Evolutionary conservation across 768 basidiomycete species (phyloP).

Genomic region (Pleurotus giganteus): DNA sequence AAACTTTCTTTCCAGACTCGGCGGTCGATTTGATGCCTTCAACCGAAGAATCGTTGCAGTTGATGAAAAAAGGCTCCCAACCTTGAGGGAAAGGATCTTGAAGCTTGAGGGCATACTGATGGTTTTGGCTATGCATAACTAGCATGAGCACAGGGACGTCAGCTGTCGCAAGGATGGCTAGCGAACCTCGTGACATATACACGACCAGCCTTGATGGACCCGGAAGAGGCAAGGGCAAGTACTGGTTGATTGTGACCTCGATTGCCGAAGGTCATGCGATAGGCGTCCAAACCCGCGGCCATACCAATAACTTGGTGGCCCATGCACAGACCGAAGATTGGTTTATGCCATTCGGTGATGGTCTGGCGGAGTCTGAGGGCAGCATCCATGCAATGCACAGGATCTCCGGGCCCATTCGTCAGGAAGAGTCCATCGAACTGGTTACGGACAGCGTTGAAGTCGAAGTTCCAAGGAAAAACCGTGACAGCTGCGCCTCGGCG

Average conservation of each 20-base stretch:
- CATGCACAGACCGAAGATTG: constrained; percentile 99
- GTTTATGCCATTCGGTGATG: constrained; percentile 85
- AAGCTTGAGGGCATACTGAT: constrained; percentile 94
- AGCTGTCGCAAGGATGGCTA: background rate
- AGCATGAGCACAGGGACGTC: constrained; percentile 7
- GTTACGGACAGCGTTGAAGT: constrained; percentile 91
- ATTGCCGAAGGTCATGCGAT: constrained; percentile 99
- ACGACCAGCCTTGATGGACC: constrained; percentile 91
- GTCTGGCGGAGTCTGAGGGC: constrained; percentile 79
- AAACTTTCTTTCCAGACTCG: constrained; percentile 86
- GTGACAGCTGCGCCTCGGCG: constrained; percentile 91
- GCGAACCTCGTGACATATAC: constrained; percentile 92
- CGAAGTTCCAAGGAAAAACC: constrained; percentile 96
- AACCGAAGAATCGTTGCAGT: constrained; percentile 98
- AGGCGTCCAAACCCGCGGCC: constrained; percentile 94
- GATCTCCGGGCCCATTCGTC: constrained; percentile 96
- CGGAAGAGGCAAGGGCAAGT: constrained; percentile 87
- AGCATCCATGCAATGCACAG: constrained; percentile 83
- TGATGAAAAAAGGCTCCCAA: constrained; percentile 99
- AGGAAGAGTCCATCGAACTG: constrained; percentile 94
- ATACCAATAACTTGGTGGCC: constrained; percentile 98
- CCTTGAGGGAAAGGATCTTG: constrained; percentile 94
- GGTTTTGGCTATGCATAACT: constrained; percentile 70
- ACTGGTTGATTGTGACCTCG: constrained; percentile 99
- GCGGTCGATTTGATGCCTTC: constrained; percentile 96